A percentile compares a stretch with the other conserved stretches of the same genome.
These are phyloP conservation scores for Tolypocladium pustulatum DNA, from an alignment of 2,329 filamentous ascomycete genomes.

Conservation along the genomic window DNA sequence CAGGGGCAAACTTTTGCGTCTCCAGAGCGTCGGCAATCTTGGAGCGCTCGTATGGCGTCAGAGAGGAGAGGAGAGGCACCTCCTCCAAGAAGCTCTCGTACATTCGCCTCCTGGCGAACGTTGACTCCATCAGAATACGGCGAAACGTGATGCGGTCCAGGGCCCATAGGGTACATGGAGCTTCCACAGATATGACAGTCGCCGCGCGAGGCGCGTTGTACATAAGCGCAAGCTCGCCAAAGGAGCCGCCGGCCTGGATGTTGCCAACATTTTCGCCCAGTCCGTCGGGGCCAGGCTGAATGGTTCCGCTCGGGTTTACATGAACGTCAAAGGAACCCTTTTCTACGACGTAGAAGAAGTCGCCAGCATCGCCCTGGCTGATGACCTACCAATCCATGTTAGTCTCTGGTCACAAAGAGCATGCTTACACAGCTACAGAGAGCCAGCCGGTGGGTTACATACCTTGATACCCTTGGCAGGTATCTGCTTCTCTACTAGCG, in stretches of 20 bases:
- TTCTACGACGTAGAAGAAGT: conserved; percentile 97
- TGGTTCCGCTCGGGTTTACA: conserved; percentile 66
- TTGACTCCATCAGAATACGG: conserved; percentile 95
- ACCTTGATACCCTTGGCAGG: conserved; percentile 78
- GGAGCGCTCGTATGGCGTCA: conserved; percentile 87
- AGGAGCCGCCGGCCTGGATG: conserved; percentile 82
- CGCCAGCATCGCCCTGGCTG: conserved; percentile 86
- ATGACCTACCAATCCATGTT: conserved; percentile 58
- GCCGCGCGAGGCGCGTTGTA: conserved; percentile 96
- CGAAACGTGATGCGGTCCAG: conserved; percentile 94
- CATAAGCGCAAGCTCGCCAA: conserved; percentile 95
- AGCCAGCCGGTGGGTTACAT: conserved; percentile 7
- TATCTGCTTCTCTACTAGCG: conserved; percentile 88
- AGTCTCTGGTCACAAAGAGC: conserved; percentile 4
- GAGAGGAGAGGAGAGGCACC: conserved; percentile 70
- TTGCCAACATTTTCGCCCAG: conserved; percentile 73
- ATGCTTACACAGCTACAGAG: background rate
- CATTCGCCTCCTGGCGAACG: conserved; percentile 90
- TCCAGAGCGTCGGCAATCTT: conserved; percentile 97
- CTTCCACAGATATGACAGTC: conserved; percentile 76
- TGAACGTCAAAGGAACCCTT: conserved; percentile 84
- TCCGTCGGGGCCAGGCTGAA: conserved; percentile 72
- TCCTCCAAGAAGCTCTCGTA: conserved; percentile 96
- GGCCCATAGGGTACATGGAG: conserved; percentile 78
- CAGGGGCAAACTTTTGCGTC: conserved; percentile 72